Evolutionary conservation across 257 asterid species (phyloP).

Genomic region (Leonotis leonurus): DNA sequence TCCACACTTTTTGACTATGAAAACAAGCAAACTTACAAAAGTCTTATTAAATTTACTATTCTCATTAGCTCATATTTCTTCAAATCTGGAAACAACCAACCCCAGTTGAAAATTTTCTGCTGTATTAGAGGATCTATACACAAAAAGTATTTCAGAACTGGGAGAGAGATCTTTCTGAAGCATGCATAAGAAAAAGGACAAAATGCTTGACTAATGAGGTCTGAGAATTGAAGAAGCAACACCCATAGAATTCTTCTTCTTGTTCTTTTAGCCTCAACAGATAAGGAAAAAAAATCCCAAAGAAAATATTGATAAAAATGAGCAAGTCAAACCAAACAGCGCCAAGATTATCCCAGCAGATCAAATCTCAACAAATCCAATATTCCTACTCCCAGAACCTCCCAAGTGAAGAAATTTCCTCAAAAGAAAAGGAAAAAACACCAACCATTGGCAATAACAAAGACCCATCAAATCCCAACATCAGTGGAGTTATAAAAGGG

Average conservation of each 20-base stretch:
- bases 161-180: background rate
- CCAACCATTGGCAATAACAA: background rate
- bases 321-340: conserved; percentile 14
- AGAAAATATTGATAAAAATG: background rate
- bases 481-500: background rate
- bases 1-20: background rate
- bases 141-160: background rate
- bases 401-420: background rate
- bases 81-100: background rate
- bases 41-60: background rate
- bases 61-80: background rate
- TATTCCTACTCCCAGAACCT: conserved; percentile 4
- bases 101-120: background rate
- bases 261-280: background rate
- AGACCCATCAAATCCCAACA: conserved; percentile 1
- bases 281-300: background rate
- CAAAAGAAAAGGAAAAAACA: no score
- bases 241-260: no score
- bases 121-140: background rate
- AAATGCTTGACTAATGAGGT: no score
- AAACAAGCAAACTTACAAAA: no score
- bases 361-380: conserved; percentile 9
- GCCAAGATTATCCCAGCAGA: conserved; percentile 16
- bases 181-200: conserved; percentile 7
- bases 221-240: no score